Evolutionary conservation across 1,284 basidiomycete genomes (phyloP).

Genomic region (Ceraceosorus guamensis): DNA sequence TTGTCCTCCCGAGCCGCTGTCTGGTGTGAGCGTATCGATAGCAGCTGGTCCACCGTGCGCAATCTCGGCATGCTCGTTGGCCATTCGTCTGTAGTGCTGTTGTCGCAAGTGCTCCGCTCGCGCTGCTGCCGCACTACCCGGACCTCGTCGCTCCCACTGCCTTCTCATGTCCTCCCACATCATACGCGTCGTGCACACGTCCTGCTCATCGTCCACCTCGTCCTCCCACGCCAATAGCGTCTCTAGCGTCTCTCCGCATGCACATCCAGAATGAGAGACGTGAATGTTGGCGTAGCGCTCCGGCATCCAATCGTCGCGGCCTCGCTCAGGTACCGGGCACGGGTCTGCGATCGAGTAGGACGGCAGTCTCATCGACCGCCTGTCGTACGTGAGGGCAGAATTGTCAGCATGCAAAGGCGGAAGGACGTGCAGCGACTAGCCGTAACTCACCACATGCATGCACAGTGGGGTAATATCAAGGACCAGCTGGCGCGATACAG

Average conservation of each 20-base stretch:
- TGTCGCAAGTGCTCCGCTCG: neutral
- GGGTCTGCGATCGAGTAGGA: conserved; percentile 6
- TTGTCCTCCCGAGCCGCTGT: no score
- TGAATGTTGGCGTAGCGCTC: conserved; percentile 7
- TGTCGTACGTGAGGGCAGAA: no score
- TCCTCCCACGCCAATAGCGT: conserved; percentile 6
- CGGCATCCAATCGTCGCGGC: conserved; percentile 4
- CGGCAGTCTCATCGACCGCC: conserved; percentile 1
- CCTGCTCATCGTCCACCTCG: conserved; percentile 7
- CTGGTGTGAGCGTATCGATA: no score
- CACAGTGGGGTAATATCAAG: conserved; percentile 1
- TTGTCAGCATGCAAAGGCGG: no score
- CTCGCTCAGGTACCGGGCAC: conserved; percentile 1
- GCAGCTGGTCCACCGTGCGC: no score
- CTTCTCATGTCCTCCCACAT: neutral
- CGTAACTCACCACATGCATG: neutral
- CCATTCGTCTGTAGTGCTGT: no score
- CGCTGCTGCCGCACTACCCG: neutral
- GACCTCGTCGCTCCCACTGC: neutral
- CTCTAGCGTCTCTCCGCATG: conserved; percentile 6
- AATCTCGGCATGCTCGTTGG: no score
- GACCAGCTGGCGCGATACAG: neutral
- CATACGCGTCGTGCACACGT: neutral
- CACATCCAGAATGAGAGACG: conserved; percentile 2
- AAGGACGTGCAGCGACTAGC: no score